Evolutionary conservation across 179 eudicot species (phyloP), one percentile per base, ranked within the genome.

Genomic region (Pouteria campechiana): DNA sequence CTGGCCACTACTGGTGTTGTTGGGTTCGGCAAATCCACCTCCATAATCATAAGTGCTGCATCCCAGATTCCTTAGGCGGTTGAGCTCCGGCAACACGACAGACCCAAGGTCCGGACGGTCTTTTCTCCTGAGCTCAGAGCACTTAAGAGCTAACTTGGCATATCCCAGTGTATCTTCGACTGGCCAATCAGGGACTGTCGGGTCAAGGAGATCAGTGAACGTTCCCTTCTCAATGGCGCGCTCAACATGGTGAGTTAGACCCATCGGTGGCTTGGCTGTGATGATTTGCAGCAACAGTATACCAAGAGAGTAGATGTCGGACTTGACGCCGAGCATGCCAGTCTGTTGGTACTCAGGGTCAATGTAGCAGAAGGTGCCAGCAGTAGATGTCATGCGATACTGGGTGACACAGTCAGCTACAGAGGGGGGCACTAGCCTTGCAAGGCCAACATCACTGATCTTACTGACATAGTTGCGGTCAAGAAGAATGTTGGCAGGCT

Each of bases 271-370:
- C 50, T 32, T 74, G 0, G 70, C 92, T 14, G 94, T 83, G 27
- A 87, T 51, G 4, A 83, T 32, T 30, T 87, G 94, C 15, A 87
- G 70, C 49, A 87, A 34, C 44, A 73, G 18, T 2, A 87, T 58
- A 0, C 94, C 96, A 2, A 87, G 27, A 1, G 96, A 87, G 50
- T 83, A 87, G 4, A 87, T 42, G 41, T 87, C 96, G 0, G 94
- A 87, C 52, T 80, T 77, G 14, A 75, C 76, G 18, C 87, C 73
- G 10, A 87, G 63, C 60, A 50, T 44, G 3, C 96, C 96, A 0
- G 92, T 83, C 51, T 77, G 87, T 46, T 87, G 96, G 44, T 87
- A 87, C 57, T 87, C 96, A 0, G 94, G 96, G 48, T 83, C 96
- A 4, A 87, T 87, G 73, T 83, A 87, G 49, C 86, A 83, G 30